Percentiles rank a stretch among this genome's conserved stretches.
phyloP scores from a whole-genome alignment of 495 filamentous ascomycete species.

The Neurospora pannonica region DNA sequence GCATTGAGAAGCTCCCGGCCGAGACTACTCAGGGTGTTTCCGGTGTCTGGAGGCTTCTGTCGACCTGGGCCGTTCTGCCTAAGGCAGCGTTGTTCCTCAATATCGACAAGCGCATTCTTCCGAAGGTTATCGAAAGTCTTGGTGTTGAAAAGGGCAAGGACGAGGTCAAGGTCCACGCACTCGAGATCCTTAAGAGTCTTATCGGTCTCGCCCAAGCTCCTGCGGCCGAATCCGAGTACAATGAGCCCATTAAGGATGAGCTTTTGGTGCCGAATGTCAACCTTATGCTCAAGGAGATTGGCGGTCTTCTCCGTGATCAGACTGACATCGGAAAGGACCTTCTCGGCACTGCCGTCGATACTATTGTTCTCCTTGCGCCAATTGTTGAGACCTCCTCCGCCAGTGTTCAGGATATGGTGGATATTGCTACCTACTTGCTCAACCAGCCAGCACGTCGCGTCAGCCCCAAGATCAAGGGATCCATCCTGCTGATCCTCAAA shows the following conservation, averaged over 20 bases:
- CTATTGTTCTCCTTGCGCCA: conserved; percentile 63
- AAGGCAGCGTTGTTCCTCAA: conserved; percentile 60
- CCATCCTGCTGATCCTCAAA: conserved; percentile 63
- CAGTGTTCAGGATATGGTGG: conserved; percentile 62
- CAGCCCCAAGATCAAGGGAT: conserved; percentile 71
- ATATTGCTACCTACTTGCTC: conserved; percentile 69
- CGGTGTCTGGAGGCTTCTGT: conserved; percentile 68
- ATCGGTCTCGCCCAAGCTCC: conserved; percentile 44
- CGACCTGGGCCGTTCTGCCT: conserved; percentile 63
- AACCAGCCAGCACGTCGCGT: conserved; percentile 74
- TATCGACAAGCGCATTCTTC: conserved; percentile 53
- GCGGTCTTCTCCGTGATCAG: conserved; percentile 49
- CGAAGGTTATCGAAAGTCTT: conserved; percentile 62
- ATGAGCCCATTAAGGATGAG: conserved; percentile 48
- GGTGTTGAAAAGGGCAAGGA: conserved; percentile 69
- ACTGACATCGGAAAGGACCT: conserved; percentile 55
- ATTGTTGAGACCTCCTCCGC: conserved; percentile 54
- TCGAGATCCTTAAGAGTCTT: conserved; percentile 63
- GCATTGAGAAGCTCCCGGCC: conserved; percentile 67
- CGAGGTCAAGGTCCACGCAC: conserved; percentile 73
- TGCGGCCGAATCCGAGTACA: conserved; percentile 43
- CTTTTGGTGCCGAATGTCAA: conserved; percentile 65
- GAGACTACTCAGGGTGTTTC: conserved; percentile 88
- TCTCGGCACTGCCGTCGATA: conserved; percentile 67
- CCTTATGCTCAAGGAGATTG: conserved; percentile 54